Evolutionary conservation across 805 yeast species (phyloP).

Genomic region (Wickerhamiella kazuoi): DNA sequence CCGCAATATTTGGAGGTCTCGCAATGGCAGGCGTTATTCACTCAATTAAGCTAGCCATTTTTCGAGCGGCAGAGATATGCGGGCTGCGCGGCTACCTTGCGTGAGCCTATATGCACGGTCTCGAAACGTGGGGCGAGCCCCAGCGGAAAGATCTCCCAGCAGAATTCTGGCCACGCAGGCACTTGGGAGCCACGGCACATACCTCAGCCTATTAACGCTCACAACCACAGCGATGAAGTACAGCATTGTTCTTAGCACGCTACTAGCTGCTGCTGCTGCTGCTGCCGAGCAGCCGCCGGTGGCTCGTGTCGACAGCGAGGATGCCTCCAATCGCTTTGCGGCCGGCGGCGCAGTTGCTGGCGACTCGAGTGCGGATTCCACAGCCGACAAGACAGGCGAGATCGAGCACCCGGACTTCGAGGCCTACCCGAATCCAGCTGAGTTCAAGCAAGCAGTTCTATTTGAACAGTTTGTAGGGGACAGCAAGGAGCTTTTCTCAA

Average conservation of each 20-base stretch:
- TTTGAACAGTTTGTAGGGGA: constrained; percentile 24
- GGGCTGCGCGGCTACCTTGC: no score
- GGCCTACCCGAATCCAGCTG: constrained; percentile 13
- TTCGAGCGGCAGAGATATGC: no score
- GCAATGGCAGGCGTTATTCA: no score
- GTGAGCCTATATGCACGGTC: no score
- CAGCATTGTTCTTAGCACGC: constrained; percentile 5
- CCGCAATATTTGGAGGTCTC: no score
- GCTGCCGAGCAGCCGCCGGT: no score
- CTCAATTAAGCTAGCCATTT: no score
- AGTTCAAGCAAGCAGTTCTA: constrained; percentile 10
- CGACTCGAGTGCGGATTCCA: not conserved
- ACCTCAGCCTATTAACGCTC: not conserved
- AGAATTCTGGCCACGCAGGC: no score
- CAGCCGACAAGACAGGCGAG: no score
- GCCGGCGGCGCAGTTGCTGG: not conserved
- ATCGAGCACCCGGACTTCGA: constrained; percentile 15
- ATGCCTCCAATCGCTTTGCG: not conserved
- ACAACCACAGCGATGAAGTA: constrained; percentile 1
- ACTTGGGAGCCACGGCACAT: no score
- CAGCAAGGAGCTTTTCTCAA: constrained; percentile 14
- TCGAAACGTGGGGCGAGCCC: no score
- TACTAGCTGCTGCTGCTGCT: not conserved
- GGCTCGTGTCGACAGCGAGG: not conserved
- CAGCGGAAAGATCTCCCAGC: no score